Evolutionary conservation across 1,139 yeast genomes (phyloP).

Genomic region (Insectozyma bohioensis): DNA sequence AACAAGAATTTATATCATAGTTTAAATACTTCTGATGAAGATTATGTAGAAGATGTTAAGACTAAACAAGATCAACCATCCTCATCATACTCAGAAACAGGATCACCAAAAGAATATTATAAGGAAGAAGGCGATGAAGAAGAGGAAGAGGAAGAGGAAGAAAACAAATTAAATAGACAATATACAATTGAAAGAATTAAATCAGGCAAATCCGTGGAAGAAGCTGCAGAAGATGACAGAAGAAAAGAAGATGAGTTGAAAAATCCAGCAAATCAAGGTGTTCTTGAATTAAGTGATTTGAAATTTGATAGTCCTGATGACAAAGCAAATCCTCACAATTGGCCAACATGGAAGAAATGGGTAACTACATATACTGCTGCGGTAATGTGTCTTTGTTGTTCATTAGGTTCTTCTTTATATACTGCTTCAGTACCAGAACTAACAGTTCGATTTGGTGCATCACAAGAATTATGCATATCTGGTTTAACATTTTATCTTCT

Average conservation of each 20-base stretch:
- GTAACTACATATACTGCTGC: conserved; percentile 62
- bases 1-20: too few species aligned
- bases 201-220: conserved; percentile 20
- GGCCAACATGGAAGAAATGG: conserved; percentile 67
- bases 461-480: conserved; percentile 58
- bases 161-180: conserved; percentile 19
- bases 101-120: conserved; percentile 2
- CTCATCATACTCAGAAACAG: conserved; percentile 5
- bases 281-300: conserved; percentile 38
- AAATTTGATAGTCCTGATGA: conserved; percentile 66
- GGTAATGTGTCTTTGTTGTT: conserved; percentile 60
- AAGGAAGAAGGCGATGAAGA: not conserved
- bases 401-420: conserved; percentile 70
- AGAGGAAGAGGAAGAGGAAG: conserved; percentile 7
- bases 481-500: conserved; percentile 71
- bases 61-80: not conserved
- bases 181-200: conserved; percentile 21
- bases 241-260: conserved; percentile 5
- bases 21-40: too few species aligned
- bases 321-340: conserved; percentile 61
- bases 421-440: conserved; percentile 62
- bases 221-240: conserved; percentile 13
- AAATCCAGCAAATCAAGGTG: conserved; percentile 4
- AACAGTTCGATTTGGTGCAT: conserved; percentile 42
- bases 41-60: too few species aligned